Percentiles rank a stretch among this genome's conserved stretches.
These are phyloP conservation scores for Pythium scleroteichum DNA, from an alignment of 352 stramenopile genomes.

Conservation along the genomic window DNA sequence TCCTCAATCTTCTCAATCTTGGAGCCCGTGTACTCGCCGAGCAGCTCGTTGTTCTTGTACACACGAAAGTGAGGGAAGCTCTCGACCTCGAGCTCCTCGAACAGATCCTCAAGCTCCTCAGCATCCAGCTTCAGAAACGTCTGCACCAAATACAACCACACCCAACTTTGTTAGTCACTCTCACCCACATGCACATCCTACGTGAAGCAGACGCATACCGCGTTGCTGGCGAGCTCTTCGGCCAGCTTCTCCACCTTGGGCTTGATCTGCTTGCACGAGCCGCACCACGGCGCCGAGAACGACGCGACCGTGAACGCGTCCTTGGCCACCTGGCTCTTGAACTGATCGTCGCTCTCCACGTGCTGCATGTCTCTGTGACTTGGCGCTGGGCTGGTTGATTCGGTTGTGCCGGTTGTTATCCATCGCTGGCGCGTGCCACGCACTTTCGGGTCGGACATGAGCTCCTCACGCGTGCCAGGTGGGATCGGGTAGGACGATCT, in stretches of 20 bases:
- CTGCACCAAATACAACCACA: constrained; percentile 19
- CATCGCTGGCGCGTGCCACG: constrained; percentile 1
- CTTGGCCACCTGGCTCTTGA: constrained; percentile 28
- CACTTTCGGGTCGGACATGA: constrained; percentile 26
- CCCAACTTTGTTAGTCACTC: background rate
- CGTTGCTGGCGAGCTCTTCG: constrained; percentile 44
- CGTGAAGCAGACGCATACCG: constrained; percentile 33
- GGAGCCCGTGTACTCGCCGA: constrained; percentile 67
- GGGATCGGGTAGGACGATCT: background rate
- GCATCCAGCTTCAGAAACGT: constrained; percentile 61
- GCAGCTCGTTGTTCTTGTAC: constrained; percentile 58
- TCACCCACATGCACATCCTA: background rate
- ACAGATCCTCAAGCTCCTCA: constrained; percentile 62
- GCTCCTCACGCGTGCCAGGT: background rate
- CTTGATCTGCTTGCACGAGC: constrained; percentile 63
- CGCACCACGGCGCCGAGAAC: constrained; percentile 57
- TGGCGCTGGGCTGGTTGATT: constrained; percentile 2
- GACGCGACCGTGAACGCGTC: constrained; percentile 27
- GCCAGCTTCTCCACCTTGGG: constrained; percentile 52
- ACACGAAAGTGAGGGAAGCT: constrained; percentile 78
- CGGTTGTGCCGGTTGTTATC: constrained; percentile 8
- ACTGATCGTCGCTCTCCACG: constrained; percentile 23
- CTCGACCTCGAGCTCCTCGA: constrained; percentile 72
- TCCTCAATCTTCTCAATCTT: constrained; percentile 80
- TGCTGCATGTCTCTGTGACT: constrained; percentile 16